phyloP scores from a whole-genome alignment of 2,329 filamentous ascomycete species.

The Xylariaceae sp. region DNA sequence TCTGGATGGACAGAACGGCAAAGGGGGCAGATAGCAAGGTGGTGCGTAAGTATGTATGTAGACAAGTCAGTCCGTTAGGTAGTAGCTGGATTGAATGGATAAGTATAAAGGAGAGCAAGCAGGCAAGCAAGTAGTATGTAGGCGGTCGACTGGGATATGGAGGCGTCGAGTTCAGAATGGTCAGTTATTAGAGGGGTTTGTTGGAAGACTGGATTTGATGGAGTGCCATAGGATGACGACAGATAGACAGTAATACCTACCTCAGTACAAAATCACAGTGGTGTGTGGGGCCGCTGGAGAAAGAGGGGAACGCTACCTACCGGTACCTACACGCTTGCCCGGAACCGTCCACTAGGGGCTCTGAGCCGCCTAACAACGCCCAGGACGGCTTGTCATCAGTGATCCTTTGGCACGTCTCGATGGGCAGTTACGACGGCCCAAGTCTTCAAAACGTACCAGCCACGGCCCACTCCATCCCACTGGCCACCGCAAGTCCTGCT shows the following conservation, averaged over 20 bases:
- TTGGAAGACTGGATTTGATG: background rate
- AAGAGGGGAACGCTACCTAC: background rate
- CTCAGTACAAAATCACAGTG: background rate
- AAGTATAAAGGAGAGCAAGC: background rate
- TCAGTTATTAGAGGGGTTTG: background rate
- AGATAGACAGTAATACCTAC: background rate
- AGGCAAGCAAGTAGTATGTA: background rate
- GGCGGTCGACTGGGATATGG: background rate
- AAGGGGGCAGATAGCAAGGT: slow-evolving; percentile 2
- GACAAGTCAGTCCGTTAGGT: background rate
- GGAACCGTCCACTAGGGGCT: background rate
- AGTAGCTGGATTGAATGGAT: background rate
- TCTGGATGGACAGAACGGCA: slow-evolving; percentile 6
- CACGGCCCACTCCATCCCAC: background rate
- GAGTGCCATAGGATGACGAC: background rate
- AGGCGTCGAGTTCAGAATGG: background rate
- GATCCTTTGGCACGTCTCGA: background rate
- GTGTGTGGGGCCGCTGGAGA: background rate
- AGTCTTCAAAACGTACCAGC: background rate
- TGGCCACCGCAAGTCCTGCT: background rate
- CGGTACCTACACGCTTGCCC: background rate
- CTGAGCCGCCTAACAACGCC: background rate
- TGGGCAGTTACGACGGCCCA: background rate
- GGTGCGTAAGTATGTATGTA: background rate
- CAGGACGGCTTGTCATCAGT: background rate